phyloP scores from a whole-genome alignment of 2,329 filamentous ascomycete species.

The Alternaria postmessia region DNA sequence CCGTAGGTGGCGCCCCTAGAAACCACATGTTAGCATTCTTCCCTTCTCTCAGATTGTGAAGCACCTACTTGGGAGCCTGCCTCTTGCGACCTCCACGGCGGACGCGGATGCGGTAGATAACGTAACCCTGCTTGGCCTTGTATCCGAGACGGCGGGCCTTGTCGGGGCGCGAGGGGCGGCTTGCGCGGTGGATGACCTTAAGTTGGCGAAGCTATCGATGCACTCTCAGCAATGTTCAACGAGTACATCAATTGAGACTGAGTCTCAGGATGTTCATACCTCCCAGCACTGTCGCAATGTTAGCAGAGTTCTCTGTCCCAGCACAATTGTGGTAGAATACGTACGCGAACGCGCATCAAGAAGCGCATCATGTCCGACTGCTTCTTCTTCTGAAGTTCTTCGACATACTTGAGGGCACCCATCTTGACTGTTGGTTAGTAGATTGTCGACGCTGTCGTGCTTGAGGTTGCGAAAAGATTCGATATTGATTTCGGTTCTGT shows the following conservation, averaged over 20 bases:
- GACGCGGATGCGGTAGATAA: constrained; percentile 99
- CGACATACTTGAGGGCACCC: constrained; percentile 99
- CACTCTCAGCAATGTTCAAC: constrained; percentile 99
- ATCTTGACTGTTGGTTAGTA: constrained; percentile 64
- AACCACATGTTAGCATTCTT: constrained; percentile 36
- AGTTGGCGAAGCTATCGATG: constrained; percentile 99
- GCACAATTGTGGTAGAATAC: constrained; percentile 27
- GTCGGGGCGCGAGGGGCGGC: constrained; percentile 96
- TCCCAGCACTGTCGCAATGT: constrained; percentile 80
- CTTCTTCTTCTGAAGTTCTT: constrained; percentile 99
- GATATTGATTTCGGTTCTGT: constrained; percentile 26
- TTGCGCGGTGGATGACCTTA: constrained; percentile 99
- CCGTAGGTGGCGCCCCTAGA: constrained; percentile 92
- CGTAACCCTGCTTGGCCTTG: constrained; percentile 99
- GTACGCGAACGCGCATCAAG: constrained; percentile 80
- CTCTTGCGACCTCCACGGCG: constrained; percentile 99
- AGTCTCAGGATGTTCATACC: constrained; percentile 63
- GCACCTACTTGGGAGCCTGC: constrained; percentile 76
- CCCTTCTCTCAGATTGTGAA: neutral
- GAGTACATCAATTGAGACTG: constrained; percentile 71
- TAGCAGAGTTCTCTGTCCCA: constrained; percentile 31
- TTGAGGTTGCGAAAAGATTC: constrained; percentile 21
- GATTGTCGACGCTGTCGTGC: constrained; percentile 42
- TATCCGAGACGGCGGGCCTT: constrained; percentile 99
- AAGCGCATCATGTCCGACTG: constrained; percentile 99